Conservation (phyloP, 2,329 filamentous ascomycete genomes). For the Tolypocladium cylindrosporum region DNA sequence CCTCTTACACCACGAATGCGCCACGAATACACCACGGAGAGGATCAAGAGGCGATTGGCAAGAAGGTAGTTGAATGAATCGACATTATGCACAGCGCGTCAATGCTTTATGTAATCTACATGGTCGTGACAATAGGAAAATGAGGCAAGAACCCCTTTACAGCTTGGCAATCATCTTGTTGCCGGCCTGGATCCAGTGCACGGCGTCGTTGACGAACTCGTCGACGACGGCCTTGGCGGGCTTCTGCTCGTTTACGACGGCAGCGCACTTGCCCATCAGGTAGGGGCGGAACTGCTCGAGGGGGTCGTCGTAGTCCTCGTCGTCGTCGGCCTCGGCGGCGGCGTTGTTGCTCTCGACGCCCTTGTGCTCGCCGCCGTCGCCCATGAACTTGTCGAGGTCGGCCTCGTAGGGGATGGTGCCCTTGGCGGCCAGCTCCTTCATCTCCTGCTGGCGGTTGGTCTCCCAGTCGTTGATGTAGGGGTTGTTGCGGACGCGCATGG, state of each 20-base stretch:
- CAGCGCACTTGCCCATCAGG: conserved; percentile 94
- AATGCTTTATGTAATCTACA: conserved; percentile 5
- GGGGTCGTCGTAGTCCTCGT: conserved; percentile 69
- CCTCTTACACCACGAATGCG: background rate
- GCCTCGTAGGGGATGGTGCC: conserved; percentile 89
- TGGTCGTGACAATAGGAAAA: conserved; percentile 4
- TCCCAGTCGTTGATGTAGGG: conserved; percentile 95
- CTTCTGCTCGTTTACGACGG: conserved; percentile 89
- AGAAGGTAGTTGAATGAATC: background rate
- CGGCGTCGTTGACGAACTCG: conserved; percentile 81
- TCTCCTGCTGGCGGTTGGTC: conserved; percentile 78
- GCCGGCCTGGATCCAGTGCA: conserved; percentile 57
- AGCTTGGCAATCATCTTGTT: conserved; percentile 61
- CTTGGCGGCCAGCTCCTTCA: conserved; percentile 83
- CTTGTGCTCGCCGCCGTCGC: conserved; percentile 56
- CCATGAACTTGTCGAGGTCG: conserved; percentile 74
- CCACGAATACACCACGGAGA: background rate
- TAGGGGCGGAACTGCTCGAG: conserved; percentile 87
- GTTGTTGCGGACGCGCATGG: conserved; percentile 88
- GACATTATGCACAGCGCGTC: background rate
- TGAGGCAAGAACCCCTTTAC: conserved; percentile 27
- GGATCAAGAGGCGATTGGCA: background rate
- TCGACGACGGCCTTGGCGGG: conserved; percentile 85
- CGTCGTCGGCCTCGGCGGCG: conserved; percentile 51
- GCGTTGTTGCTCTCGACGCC: conserved; percentile 45